Evolutionary conservation across 768 basidiomycete genomes (phyloP), one percentile per base, ranked within the genome.

Genomic region (Mycena polygramma): DNA sequence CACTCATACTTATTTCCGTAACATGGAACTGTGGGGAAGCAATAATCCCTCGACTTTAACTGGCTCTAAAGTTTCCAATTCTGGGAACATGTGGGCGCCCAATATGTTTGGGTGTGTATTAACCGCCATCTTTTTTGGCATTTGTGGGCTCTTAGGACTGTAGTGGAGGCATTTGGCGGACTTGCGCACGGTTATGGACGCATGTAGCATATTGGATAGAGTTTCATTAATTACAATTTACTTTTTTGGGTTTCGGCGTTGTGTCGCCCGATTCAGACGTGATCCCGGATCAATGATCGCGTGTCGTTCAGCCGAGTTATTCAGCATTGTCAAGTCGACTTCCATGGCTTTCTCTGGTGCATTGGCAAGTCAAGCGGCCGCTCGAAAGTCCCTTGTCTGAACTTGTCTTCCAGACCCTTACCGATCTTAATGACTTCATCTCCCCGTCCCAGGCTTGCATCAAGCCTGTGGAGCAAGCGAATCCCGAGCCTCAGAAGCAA

Each of bases 361-460:
- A 49, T 84, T 96, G 73, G 93, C 93, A 78, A 58, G 91, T 84
- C 48, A 73, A 55, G 37, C 49, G 37, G 51, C 45, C 45, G 39
- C 17, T 26, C 66, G 41, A 22, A 35, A 30, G n/a, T 58, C 41
- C 41, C 58, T 43, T 60, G 63, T 43, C 57, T 73, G 67, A 69
- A 72, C 36, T 55, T 67, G 63, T 4, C 51, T 66, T 39, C 39
- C 61, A 96, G 95, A 96, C 93, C 11, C 83, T 98, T 55, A 95
- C 95, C 22, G 97, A 97, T 81, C 87, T 99, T 58, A 98, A 98
- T 79, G 98, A 99, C 81, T 99, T 96, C 79, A 94, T 99, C 51
- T 93, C 95, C 0, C 98, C 98, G 2, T 93, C 96, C 1, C 97
- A 98, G 82, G 94, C 94, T 22, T 99, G 98, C 81, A 98, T 99